Conservation (phyloP, 305 asterid species). For the Salvia sclarea region DNA sequence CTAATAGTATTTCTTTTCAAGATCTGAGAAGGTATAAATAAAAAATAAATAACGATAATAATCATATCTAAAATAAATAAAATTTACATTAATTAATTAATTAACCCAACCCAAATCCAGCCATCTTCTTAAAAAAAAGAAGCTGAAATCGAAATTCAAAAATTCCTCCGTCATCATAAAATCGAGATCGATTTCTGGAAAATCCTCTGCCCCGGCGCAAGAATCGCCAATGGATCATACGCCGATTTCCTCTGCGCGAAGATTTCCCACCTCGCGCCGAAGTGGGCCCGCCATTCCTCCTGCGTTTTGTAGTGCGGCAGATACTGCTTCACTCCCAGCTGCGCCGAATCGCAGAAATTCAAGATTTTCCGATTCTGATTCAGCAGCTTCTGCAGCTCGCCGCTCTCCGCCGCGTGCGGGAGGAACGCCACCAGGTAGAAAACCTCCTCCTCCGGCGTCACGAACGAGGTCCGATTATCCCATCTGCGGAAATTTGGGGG, state of each 20-base stretch:
- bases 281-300: constrained; percentile 80
- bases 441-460: constrained; percentile 75
- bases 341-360: constrained; percentile 56
- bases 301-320: constrained; percentile 64
- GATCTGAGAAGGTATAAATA: constrained; percentile 42
- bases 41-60: constrained; percentile 26
- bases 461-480: constrained; percentile 82
- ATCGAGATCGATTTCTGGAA: constrained; percentile 61
- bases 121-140: background rate
- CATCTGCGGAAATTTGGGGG: constrained; percentile 63
- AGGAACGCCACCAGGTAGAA: constrained; percentile 87
- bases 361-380: constrained; percentile 55
- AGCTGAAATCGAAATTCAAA: too few relatives aligned
- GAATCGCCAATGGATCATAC: constrained; percentile 87
- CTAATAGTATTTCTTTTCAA: background rate
- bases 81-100: constrained; percentile 26
- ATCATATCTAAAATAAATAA: constrained; percentile 27
- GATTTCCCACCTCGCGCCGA: constrained; percentile 71
- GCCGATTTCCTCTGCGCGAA: constrained; percentile 70
- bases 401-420: constrained; percentile 62
- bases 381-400: constrained; percentile 48
- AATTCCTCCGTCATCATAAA: constrained; percentile 58
- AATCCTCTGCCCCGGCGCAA: constrained; percentile 91
- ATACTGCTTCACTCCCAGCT: constrained; percentile 81
- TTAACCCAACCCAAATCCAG: constrained; percentile 19